Percentiles rank a stretch among this genome's conserved stretches.
These are phyloP conservation scores for Psilocybe tampanensis DNA, from an alignment of 768 basidiomycete genomes.

Conservation along the genomic window DNA sequence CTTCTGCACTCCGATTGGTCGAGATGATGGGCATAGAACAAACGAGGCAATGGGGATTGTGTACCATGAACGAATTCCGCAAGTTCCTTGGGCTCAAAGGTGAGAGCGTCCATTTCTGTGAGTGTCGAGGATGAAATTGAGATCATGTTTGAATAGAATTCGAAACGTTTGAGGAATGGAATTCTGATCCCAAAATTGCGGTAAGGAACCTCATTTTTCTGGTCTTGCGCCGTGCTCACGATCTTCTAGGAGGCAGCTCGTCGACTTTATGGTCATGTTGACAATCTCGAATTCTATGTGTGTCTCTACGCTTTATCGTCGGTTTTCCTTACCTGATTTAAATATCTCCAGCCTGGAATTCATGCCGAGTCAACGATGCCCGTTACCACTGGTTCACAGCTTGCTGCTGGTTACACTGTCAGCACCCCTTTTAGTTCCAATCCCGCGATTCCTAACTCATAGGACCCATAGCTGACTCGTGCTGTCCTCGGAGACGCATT, in stretches of 20 bases:
- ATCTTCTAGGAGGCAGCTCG: constrained; percentile 3
- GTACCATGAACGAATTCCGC: constrained; percentile 60
- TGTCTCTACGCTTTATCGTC: background rate
- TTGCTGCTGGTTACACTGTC: constrained; percentile 54
- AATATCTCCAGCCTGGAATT: constrained; percentile 10
- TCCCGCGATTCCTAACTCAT: background rate
- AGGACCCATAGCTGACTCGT: constrained; percentile 39
- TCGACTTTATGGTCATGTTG: constrained; percentile 12
- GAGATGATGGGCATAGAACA: constrained; percentile 62
- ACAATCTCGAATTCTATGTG: constrained; percentile 14
- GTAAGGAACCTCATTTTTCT: background rate
- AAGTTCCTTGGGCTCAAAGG: constrained; percentile 49
- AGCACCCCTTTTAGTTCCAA: background rate
- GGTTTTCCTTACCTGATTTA: too few relatives aligned
- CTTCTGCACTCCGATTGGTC: constrained; percentile 46
- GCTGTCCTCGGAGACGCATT: constrained; percentile 58
- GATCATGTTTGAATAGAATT: constrained; percentile 33
- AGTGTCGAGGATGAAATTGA: background rate
- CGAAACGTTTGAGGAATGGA: constrained; percentile 57
- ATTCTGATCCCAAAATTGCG: constrained; percentile 45
- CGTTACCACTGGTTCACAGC: constrained; percentile 2
- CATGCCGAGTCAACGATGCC: constrained; percentile 14
- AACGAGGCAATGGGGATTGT: constrained; percentile 56
- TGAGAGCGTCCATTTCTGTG: constrained; percentile 14
- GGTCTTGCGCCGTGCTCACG: background rate